Base-by-base conservation (phyloP, 176 grass and related monocot species). In the Phyllostachys edulis region DNA sequence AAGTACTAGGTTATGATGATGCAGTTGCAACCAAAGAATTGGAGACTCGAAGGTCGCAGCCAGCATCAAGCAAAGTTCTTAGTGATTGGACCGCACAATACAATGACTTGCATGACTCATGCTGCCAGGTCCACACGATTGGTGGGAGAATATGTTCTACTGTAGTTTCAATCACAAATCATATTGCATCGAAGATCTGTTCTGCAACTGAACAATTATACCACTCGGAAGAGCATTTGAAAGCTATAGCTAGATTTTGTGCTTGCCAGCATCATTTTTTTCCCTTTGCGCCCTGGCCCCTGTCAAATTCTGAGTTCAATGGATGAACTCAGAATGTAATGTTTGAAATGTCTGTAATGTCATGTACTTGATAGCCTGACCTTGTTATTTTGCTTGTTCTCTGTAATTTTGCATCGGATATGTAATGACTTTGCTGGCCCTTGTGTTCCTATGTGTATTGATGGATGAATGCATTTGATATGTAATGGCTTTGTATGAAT, bases 141-240 rank as follows among this genome's bases (percentile, higher is more conserved):
- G 77, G 46, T 9, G 79, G 85, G 57, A 95, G 85, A 82, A 87
- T 95, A 9, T 92, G 90, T 88, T 85, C 87, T 12, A 82, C 83
- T 6, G 49, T 95, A 61, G 80, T 98, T 75, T 98, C 91, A 14
- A 37, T 95, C 21, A 98, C 91, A 24, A 77, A 85, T 24, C 78
- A 87, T 9, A 56, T 90, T 20, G 85, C 77, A 61, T 67, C 50
- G 37, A 93, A 87, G 85, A 93, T 93, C n/a, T 90, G 87, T 82
- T 80, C 80, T 63, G 45, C 62, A 13, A 18, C 60, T 0, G 21
- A 69, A 57, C 73, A 86, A 2, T 21, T 24, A 34, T 11, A 81
- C 36, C 24, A 0, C 63, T 76, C 80, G 4, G 82, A 87, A 24
- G 68, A 80, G 68, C 73, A 94, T 69, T 24, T 93, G 79, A 91